A percentile compares a stretch with the other conserved stretches of the same genome.
phyloP scores from a whole-genome alignment of 805 yeast genomes.

The Candida railenensis region DNA sequence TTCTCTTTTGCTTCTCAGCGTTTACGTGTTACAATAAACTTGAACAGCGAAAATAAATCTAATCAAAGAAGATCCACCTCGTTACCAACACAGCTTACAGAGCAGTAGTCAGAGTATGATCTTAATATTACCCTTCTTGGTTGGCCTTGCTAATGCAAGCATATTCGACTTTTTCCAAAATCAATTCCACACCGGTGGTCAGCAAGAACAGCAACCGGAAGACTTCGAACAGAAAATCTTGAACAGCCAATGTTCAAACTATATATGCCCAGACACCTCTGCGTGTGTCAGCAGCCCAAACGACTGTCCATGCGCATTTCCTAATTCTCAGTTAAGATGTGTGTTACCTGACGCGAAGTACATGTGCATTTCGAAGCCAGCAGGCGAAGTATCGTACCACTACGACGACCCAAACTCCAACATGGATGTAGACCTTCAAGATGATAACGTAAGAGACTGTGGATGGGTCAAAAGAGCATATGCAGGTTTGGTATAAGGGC shows the following conservation, averaged over 20 bases:
- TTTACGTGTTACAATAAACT: neutral
- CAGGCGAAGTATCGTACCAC: conserved; percentile 30
- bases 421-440: conserved; percentile 48
- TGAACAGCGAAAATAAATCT: too few species aligned
- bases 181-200: conserved; percentile 19
- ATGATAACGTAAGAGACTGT: conserved; percentile 68
- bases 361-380: conserved; percentile 84
- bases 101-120: too few species aligned
- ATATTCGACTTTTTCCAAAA: conserved; percentile 33
- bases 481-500: conserved; percentile 44
- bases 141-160: conserved; percentile 24
- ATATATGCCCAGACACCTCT: conserved; percentile 80
- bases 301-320: conserved; percentile 90
- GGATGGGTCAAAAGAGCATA: conserved; percentile 79
- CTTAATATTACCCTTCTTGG: conserved; percentile 5
- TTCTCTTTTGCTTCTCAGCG: neutral
- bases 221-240: conserved; percentile 39
- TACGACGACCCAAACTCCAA: conserved; percentile 43
- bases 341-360: conserved; percentile 65
- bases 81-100: neutral
- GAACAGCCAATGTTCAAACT: conserved; percentile 53
- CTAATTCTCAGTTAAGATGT: conserved; percentile 82
- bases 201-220: conserved; percentile 27
- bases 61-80: too few species aligned
- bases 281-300: conserved; percentile 67